Percentiles rank a stretch among this genome's conserved stretches.
Evolutionary conservation across 2,329 filamentous ascomycete genomes (phyloP).

Genomic region (Pseudogymnoascus sp.): DNA sequence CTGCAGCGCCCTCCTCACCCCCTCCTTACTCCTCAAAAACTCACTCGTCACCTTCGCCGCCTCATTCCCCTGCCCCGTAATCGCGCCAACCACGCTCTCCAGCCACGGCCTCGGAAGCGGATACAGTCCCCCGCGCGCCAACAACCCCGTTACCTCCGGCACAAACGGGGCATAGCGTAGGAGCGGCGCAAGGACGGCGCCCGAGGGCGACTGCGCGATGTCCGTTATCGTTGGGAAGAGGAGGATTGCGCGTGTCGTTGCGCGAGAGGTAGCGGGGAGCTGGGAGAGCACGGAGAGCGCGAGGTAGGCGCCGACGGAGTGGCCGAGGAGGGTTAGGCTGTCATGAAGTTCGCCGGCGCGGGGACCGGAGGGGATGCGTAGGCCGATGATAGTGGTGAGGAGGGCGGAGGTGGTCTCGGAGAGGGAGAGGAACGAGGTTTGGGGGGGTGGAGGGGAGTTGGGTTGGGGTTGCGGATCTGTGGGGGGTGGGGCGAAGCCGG

Average conservation of each 20-base stretch:
- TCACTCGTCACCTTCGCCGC: constrained; percentile 41
- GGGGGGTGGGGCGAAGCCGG: not conserved
- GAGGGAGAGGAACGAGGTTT: constrained; percentile 20
- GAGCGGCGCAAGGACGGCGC: constrained; percentile 28
- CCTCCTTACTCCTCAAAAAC: constrained; percentile 48
- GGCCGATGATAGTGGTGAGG: constrained; percentile 13
- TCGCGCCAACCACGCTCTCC: constrained; percentile 33
- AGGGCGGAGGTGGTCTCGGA: constrained; percentile 26
- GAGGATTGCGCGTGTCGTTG: constrained; percentile 44
- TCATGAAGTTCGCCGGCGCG: constrained; percentile 37
- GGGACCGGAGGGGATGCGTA: constrained; percentile 21
- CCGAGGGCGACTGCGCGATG: constrained; percentile 54
- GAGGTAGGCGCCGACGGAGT: constrained; percentile 68
- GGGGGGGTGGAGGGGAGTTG: constrained; percentile 29
- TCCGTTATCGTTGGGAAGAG: constrained; percentile 70
- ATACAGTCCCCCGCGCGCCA: constrained; percentile 30
- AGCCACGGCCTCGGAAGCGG: constrained; percentile 35
- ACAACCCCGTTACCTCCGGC: constrained; percentile 15
- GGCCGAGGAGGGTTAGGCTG: constrained; percentile 58
- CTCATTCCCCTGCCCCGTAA: constrained; percentile 40
- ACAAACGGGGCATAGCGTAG: not conserved
- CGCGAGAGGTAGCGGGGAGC: constrained; percentile 32
- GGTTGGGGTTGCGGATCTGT: constrained; percentile 16
- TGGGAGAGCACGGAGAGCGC: constrained; percentile 54
- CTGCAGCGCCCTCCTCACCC: constrained; percentile 50